Evolutionary conservation across 2,329 filamentous ascomycete species (phyloP).

Genomic region (Passalora sequoiae): DNA sequence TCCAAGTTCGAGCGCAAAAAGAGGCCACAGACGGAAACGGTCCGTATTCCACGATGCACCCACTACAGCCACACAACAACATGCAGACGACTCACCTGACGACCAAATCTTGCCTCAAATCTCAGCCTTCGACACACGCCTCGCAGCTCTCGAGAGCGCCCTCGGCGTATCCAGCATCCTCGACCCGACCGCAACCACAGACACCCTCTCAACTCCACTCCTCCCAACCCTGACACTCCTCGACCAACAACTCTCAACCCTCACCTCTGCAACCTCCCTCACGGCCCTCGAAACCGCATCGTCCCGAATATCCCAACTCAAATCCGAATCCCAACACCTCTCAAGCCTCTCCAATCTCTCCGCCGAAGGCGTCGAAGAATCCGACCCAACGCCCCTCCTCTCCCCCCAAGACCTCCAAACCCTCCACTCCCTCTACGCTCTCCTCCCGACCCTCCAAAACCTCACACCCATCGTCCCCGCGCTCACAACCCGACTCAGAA

Average conservation of each 20-base stretch:
- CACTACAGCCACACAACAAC: constrained; percentile 9
- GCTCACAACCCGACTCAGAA: constrained; percentile 77
- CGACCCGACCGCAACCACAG: constrained; percentile 58
- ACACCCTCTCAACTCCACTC: constrained; percentile 57
- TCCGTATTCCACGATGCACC: constrained; percentile 20
- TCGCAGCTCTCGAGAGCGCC: constrained; percentile 71
- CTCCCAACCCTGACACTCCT: constrained; percentile 76
- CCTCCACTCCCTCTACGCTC: constrained; percentile 85
- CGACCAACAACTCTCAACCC: constrained; percentile 70
- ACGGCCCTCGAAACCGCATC: constrained; percentile 60
- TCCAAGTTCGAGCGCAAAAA: constrained; percentile 10
- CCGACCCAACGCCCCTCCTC: constrained; percentile 31
- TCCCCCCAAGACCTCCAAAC: constrained; percentile 68
- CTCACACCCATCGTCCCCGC: constrained; percentile 79
- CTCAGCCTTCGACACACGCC: constrained; percentile 79
- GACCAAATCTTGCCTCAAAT: constrained; percentile 69
- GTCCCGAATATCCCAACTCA: constrained; percentile 25
- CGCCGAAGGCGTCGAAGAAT: constrained; percentile 22
- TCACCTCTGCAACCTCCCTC: constrained; percentile 63
- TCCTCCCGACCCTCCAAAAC: constrained; percentile 80
- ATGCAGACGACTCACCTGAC: constrained; percentile 13
- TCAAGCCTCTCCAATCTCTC: constrained; percentile 46
- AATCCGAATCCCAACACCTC: constrained; percentile 65
- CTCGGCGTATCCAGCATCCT: constrained; percentile 67
- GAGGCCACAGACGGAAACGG: constrained; percentile 9